Percentiles rank a stretch among this genome's conserved stretches.
Evolutionary conservation across 352 stramenopile genomes (phyloP).

Genomic region (Globisporangium middletonii): DNA sequence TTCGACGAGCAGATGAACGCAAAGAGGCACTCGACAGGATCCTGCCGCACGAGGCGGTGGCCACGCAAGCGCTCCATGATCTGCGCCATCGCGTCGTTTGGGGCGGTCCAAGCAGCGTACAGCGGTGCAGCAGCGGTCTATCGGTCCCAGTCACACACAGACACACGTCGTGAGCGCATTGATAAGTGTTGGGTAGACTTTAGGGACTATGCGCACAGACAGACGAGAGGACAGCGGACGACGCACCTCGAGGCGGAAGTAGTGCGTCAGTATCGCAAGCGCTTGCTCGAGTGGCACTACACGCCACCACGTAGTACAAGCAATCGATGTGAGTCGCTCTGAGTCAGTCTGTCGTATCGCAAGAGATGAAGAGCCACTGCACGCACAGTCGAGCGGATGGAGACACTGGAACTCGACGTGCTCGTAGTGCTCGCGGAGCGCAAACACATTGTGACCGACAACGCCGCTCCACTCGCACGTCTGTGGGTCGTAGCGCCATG

Average conservation of each 20-base stretch:
- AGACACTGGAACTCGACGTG: conserved; percentile 53
- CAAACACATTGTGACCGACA: conserved; percentile 34
- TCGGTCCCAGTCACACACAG: not conserved
- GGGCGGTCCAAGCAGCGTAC: conserved; percentile 79
- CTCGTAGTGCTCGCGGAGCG: conserved; percentile 32
- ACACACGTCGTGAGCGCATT: not conserved
- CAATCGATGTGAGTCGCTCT: not conserved
- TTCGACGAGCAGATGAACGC: conserved; percentile 98
- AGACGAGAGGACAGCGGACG: not conserved
- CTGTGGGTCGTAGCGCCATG: conserved; percentile 20
- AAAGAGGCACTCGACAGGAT: conserved; percentile 95
- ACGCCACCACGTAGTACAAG: not conserved
- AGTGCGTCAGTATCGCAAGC: conserved; percentile 54
- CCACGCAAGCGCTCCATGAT: conserved; percentile 82
- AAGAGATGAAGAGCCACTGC: not conserved
- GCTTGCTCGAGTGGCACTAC: conserved; percentile 34
- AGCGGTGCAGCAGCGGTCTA: conserved; percentile 30
- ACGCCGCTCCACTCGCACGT: conserved; percentile 47
- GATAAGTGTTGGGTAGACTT: not conserved
- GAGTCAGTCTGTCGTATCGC: not conserved
- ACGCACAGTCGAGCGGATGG: conserved; percentile 44
- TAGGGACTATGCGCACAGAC: not conserved
- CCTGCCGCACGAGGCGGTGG: conserved; percentile 90
- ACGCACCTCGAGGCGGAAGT: conserved; percentile 86
- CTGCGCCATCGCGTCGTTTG: conserved; percentile 47